Base-by-base conservation (phyloP, 371 early-diverging fungal genomes). In the Pancytospora epiphaga region DNA sequence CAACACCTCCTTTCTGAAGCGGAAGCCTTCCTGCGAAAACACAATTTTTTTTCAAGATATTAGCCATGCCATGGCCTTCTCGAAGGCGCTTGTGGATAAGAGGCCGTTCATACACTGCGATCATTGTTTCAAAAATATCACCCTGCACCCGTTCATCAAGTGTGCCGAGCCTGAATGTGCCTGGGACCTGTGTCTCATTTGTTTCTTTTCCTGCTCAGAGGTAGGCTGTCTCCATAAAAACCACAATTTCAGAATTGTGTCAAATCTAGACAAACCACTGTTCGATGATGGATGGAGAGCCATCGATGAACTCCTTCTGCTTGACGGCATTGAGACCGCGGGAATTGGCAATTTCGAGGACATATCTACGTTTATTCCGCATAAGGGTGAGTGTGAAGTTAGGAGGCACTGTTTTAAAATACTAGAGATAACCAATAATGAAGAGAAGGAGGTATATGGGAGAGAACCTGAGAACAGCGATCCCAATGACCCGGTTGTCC, bases 301-400 rank as follows among this genome's bases (percentile, higher is more conserved):
- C 3, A 90, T 95, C 65, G 98, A 98, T 76, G 95, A 98, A 82
- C 82, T 93, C 34, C 70, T 92, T 57, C 83, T 98, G 72, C 86
- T 94, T 37, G 93, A 94, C 72, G 92, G 89, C 1, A 84, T 91
- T 33, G 88, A 89, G 75, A 86, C 86, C 77, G 89, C 86, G 81
- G 98, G 96, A 22, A 85, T 95, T 64, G 96, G 96, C 49, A 95
- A 94, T 83, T 96, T 94, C 93, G 88, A 87, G 73, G 91, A 89
- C 47, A 88, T 93, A 49, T 86, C 93, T 0, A 89, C 88, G 61
- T 88, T 92, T 76, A 86, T 95, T 12, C 91, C 94, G 0, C 88
- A 90, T 19, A 92, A 92, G 77, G 86, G 87, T 32, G 85, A 86
- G 56, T 83, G 86, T 34, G 92, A 94, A 74, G 89, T 91, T 74